Conservation (phyloP, 257 asterid species). For the Solanum chiquidenum region DNA sequence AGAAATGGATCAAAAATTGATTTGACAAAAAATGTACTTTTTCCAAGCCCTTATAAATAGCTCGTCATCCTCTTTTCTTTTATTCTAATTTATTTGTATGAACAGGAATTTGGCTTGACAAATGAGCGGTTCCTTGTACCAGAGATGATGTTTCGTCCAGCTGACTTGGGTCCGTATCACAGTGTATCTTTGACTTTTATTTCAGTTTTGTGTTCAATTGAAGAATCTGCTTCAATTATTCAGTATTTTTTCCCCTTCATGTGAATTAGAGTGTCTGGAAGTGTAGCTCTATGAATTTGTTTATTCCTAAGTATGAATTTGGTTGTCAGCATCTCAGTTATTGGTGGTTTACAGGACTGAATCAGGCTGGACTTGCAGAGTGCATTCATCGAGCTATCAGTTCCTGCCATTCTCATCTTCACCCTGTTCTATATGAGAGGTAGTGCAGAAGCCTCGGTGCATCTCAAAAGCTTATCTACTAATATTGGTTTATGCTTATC, state of each 20-base stretch:
- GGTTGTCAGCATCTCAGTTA: neutral
- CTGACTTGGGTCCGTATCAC: constrained; percentile 68
- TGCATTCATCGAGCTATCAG: constrained; percentile 80
- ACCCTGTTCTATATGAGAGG: constrained; percentile 92
- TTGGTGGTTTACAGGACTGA: constrained; percentile 56
- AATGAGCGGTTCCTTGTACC: constrained; percentile 96
- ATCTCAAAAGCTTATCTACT: neutral
- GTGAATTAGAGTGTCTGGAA: neutral
- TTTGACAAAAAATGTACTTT: constrained; percentile 53
- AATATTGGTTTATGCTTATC: neutral
- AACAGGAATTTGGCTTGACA: constrained; percentile 81
- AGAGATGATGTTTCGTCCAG: constrained; percentile 91
- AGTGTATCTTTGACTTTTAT: neutral
- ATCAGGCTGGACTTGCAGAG: constrained; percentile 95
- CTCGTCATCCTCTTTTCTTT: neutral
- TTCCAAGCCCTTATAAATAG: constrained; percentile 1
- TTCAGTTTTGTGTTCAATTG: neutral
- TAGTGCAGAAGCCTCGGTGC: constrained; percentile 6
- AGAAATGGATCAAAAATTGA: constrained; percentile 22
- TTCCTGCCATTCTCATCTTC: constrained; percentile 88
- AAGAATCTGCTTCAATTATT: neutral
- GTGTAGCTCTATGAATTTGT: neutral
- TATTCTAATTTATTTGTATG: constrained; percentile 2
- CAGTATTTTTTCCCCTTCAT: neutral
- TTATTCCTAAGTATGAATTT: neutral